Conservation (phyloP, 2,329 filamentous ascomycete genomes). For the Colletotrichum tabaci region DNA sequence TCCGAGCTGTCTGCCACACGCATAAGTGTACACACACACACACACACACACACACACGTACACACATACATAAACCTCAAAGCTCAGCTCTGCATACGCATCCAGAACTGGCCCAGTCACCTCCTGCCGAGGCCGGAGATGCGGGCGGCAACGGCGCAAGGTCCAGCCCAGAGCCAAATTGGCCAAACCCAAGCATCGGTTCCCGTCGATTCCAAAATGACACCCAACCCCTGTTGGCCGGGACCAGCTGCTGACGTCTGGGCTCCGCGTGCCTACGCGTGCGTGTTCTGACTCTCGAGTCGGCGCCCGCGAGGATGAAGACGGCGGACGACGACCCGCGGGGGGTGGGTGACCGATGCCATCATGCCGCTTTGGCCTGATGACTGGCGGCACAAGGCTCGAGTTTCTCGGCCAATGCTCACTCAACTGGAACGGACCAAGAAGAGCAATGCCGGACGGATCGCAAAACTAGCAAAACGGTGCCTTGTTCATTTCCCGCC, state of each 20-base stretch:
- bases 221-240: slow-evolving; percentile 22
- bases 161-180: slow-evolving; percentile 22
- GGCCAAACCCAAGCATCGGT: slow-evolving; percentile 28
- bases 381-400: slow-evolving; percentile 27
- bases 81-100: slow-evolving; percentile 36
- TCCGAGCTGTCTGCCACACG: slow-evolving; percentile 21
- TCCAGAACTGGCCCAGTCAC: slow-evolving; percentile 27
- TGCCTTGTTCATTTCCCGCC: slow-evolving; percentile 12
- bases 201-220: slow-evolving; percentile 17
- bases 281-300: not conserved
- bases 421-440: slow-evolving; percentile 8
- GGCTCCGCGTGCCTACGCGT: slow-evolving; percentile 28
- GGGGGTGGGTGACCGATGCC: slow-evolving; percentile 30
- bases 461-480: slow-evolving; percentile 32
- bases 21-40: not conserved
- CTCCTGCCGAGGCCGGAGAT: slow-evolving; percentile 38
- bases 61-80: not conserved
- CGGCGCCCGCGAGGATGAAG: slow-evolving; percentile 24
- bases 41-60: not conserved
- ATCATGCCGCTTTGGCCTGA: slow-evolving; percentile 40
- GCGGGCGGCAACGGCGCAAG: slow-evolving; percentile 40
- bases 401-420: slow-evolving; percentile 20
- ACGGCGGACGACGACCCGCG: slow-evolving; percentile 28
- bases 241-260: slow-evolving; percentile 39
- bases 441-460: slow-evolving; percentile 22